A percentile compares a stretch with the other conserved stretches of the same genome.
Conservation (phyloP, 371 early-diverging fungal species). For the Mortierella sp. region DNA sequence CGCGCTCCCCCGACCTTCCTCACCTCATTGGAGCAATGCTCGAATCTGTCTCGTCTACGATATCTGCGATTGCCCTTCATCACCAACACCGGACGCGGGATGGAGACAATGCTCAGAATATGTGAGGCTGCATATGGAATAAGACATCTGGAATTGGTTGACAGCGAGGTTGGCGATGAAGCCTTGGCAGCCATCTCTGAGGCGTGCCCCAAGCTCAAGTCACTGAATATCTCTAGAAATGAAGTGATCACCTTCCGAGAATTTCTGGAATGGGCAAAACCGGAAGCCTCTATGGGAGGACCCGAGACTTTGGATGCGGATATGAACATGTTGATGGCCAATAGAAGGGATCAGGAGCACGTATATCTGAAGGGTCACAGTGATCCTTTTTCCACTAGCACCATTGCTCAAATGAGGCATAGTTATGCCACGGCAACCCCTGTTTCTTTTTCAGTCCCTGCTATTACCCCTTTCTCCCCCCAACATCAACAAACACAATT, state of each 20-base stretch:
- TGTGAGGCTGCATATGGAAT: slow-evolving; percentile 12
- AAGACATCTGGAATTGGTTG: slow-evolving; percentile 33
- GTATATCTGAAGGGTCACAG: background rate
- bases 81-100: slow-evolving; percentile 8
- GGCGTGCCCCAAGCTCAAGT: slow-evolving; percentile 21
- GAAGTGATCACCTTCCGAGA: slow-evolving; percentile 28
- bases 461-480: background rate
- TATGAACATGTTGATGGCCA: background rate
- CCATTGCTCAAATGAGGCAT: too few species aligned
- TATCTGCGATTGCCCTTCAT: slow-evolving; percentile 32
- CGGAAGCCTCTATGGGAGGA: too few species aligned
- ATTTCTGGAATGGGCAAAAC: background rate
- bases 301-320: background rate
- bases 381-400: too few species aligned
- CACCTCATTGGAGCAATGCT: slow-evolving; percentile 7
- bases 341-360: too few species aligned
- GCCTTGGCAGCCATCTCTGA: slow-evolving; percentile 11
- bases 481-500: slow-evolving; percentile 1
- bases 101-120: slow-evolving; percentile 17
- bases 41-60: slow-evolving; percentile 8
- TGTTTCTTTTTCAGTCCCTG: background rate
- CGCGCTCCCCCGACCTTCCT: slow-evolving; percentile 2
- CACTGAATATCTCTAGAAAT: slow-evolving; percentile 41
- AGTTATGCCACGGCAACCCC: background rate
- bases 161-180: slow-evolving; percentile 41